These are phyloP conservation scores for Solanum virginianum DNA, from an alignment of 257 asterid species.

Conservation along the genomic window DNA sequence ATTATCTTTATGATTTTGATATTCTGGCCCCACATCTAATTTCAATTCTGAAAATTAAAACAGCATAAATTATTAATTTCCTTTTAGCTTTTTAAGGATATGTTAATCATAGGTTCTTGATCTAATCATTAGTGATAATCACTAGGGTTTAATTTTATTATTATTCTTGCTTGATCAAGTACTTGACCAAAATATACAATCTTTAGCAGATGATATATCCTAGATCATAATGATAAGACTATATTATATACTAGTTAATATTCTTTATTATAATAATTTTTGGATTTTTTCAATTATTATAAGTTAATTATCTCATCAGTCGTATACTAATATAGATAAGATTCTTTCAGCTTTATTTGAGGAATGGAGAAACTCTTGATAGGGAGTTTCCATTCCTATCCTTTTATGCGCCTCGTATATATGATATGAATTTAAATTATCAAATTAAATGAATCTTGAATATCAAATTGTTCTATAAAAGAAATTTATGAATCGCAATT, in stretches of 20 bases:
- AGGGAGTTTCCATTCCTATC: too few relatives aligned
- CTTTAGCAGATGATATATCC: not conserved
- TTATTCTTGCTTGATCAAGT: not conserved
- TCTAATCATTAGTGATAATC: conserved; percentile 6
- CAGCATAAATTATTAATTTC: conserved; percentile 17
- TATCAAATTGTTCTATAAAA: not conserved
- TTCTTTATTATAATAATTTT: not conserved
- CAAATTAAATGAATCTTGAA: not conserved
- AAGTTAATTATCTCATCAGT: not conserved
- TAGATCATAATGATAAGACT: not conserved
- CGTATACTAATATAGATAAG: too few relatives aligned
- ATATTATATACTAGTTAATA: not conserved
- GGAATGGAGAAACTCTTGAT: too few relatives aligned
- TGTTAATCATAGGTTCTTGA: conserved; percentile 1
- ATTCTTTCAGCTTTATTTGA: too few relatives aligned
- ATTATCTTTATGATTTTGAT: conserved; percentile 39
- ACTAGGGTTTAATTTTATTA: not conserved
- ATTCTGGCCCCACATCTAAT: conserved; percentile 17
- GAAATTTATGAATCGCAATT: not conserved
- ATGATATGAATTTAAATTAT: too few relatives aligned
- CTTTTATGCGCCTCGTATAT: too few relatives aligned
- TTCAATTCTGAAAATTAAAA: not conserved
- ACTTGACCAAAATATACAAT: not conserved
- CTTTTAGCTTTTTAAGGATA: conserved; percentile 5
- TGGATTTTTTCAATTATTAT: too few relatives aligned